Evolutionary conservation across 768 basidiomycete genomes (phyloP), one percentile per base, ranked within the genome.

Genomic region (Pholiota conissans): DNA sequence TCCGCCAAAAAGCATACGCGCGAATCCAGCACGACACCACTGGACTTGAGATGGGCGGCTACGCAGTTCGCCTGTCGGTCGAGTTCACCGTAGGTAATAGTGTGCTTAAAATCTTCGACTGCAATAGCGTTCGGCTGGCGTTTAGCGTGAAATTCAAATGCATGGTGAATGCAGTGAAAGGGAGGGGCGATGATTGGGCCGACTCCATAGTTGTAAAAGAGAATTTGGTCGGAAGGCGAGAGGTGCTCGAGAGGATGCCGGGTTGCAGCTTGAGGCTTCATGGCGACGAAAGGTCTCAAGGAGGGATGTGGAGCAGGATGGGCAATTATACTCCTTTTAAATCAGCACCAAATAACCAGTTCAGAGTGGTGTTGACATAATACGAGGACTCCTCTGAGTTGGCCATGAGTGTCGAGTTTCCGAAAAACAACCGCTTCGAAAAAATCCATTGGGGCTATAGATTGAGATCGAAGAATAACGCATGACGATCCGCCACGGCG

Each of bases 1-100:
- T 82, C 79, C 7, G 79, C 76, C 11, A 86, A 74, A 37, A 85
- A 69, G 59, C 82, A 83, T 32, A 86, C 79, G 6, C 84, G 80
- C 34, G 78, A 74, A 24, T 80, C 81, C 10, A 77, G 74, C 14
- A 65, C 60, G 35, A 86, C 73, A 16, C 80, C 81, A 40, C 69
- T 63, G 16, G 65, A 66, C 47, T 76, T 76, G 35, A 85, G 77
- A 20, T 67, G 71, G 32, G 67, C 58, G 0, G 83, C 82, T 20
- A 84, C 74, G 45, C 73, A 71, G 61, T 79, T 80, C 9, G 81
- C 77, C 39, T 65, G 73, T n/a, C 65, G 69, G 62, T 86, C 77
- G 30, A 86, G 75, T 45, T 83, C 76, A 27, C 65, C 67, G 58
- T 82, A 85, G 3, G 81, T 81, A 55, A 86, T 82, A 20, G 67